A percentile compares a stretch with the other conserved stretches of the same genome.
These are phyloP conservation scores for Cupressus sempervirens DNA, from an alignment of 75 land plant genomes.

Conservation along the genomic window DNA sequence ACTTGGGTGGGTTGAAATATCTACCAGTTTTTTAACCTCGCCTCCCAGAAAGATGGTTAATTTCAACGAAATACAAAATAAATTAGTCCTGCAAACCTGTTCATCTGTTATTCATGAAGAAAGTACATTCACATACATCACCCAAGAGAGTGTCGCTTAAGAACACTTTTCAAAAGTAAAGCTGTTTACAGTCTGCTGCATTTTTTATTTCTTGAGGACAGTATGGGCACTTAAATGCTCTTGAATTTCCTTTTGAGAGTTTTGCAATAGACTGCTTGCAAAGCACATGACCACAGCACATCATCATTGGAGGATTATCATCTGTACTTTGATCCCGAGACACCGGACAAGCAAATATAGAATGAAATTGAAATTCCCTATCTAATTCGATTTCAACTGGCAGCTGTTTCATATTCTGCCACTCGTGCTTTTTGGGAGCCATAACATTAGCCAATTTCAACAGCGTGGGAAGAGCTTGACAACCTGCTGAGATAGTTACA, in stretches of 20 bases:
- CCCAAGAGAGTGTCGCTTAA: conserved; percentile 3
- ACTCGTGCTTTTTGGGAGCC: conserved; percentile 79
- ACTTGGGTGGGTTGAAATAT: background rate
- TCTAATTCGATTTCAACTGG: conserved; percentile 79
- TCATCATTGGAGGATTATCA: conserved; percentile 88
- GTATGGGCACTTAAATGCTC: conserved; percentile 88
- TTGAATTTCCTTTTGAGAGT: conserved; percentile 59
- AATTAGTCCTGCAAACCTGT: conserved; percentile 9
- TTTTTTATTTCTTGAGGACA: conserved; percentile 59
- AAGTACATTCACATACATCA: conserved; percentile 6
- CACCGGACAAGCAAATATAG: conserved; percentile 90
- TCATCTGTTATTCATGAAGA: background rate
- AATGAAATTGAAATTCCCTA: conserved; percentile 81
- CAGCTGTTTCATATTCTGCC: conserved; percentile 77
- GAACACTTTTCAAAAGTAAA: conserved; percentile 38
- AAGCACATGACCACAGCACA: conserved; percentile 89
- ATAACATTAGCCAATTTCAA: conserved; percentile 73
- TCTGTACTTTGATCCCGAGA: conserved; percentile 66
- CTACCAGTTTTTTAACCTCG: background rate
- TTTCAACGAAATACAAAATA: conserved; percentile 11
- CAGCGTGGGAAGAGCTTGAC: conserved; percentile 69
- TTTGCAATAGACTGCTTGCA: conserved; percentile 81
- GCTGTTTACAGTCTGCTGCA: conserved; percentile 53
- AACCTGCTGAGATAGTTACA: conserved; percentile 72
- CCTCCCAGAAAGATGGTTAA: conserved; percentile 2